Evolutionary conservation across 1,284 basidiomycete species (phyloP).

Genomic region (Phaffia rhodozyma): DNA sequence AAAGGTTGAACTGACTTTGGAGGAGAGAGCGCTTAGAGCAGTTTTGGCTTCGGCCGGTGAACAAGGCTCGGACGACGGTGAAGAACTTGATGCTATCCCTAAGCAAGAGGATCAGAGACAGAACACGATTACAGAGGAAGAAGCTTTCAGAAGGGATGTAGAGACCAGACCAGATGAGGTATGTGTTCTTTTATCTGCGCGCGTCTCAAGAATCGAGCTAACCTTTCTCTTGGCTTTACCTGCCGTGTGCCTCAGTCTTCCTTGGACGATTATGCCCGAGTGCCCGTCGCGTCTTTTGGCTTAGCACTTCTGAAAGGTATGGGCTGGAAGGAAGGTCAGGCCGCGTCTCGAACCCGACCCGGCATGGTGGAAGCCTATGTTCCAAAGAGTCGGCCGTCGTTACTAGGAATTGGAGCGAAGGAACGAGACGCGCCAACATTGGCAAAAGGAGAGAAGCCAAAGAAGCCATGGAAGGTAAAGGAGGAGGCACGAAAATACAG

Average conservation of each 20-base stretch:
- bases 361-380: slow-evolving; percentile 62
- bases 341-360: slow-evolving; percentile 47
- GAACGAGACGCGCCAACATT: slow-evolving; percentile 47
- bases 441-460: slow-evolving; percentile 46
- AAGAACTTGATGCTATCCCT: slow-evolving; percentile 46
- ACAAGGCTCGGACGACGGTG: slow-evolving; percentile 34
- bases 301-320: slow-evolving; percentile 87
- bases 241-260: slow-evolving; percentile 39
- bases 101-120: slow-evolving; percentile 32
- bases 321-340: slow-evolving; percentile 82
- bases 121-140: slow-evolving; percentile 51
- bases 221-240: background rate
- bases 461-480: slow-evolving; percentile 36
- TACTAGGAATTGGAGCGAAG: slow-evolving; percentile 85
- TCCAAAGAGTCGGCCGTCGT: slow-evolving; percentile 62
- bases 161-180: slow-evolving; percentile 55
- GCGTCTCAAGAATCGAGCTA: background rate
- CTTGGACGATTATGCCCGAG: slow-evolving; percentile 74
- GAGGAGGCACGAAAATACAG: slow-evolving; percentile 53
- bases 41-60: slow-evolving; percentile 44
- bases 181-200: slow-evolving; percentile 10
- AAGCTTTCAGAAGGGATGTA: slow-evolving; percentile 70
- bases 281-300: slow-evolving; percentile 88
- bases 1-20: slow-evolving; percentile 30
- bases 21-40: slow-evolving; percentile 59